Conservation (phyloP, 73 alveolate genomes). For the Uronychia setigera region DNA sequence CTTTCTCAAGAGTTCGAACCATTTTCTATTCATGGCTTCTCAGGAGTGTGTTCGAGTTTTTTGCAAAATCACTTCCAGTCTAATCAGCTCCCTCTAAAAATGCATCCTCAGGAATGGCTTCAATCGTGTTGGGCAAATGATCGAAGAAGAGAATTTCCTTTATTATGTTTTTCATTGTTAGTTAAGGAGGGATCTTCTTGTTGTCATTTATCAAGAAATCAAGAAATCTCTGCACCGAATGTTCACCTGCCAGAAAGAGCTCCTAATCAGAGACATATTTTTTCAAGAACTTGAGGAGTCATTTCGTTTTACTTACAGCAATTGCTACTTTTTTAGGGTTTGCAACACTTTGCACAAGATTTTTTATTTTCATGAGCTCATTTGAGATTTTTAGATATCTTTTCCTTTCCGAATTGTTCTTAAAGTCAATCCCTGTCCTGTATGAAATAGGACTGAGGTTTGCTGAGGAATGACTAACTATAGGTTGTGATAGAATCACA, state of each 20-base stretch:
- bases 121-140: too few species aligned
- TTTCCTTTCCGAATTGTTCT: neutral
- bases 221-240: too few species aligned
- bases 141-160: neutral
- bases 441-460: neutral
- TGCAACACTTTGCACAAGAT: neutral
- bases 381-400: neutral
- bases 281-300: too few species aligned
- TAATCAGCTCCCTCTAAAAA: too few species aligned
- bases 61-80: too few species aligned
- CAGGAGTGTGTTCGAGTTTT: too few species aligned
- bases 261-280: too few species aligned
- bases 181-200: neutral
- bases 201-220: neutral
- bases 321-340: neutral
- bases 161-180: neutral
- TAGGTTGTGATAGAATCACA: neutral
- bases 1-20: too few species aligned
- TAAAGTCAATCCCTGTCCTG: neutral
- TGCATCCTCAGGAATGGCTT: too few species aligned
- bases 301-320: too few species aligned
- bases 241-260: too few species aligned
- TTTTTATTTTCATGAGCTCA: neutral
- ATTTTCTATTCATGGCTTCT: too few species aligned
- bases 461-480: neutral